Percentiles rank a stretch among this genome's conserved stretches.
phyloP scores from a whole-genome alignment of 768 basidiomycete genomes.

The Leccinum incarnatum region DNA sequence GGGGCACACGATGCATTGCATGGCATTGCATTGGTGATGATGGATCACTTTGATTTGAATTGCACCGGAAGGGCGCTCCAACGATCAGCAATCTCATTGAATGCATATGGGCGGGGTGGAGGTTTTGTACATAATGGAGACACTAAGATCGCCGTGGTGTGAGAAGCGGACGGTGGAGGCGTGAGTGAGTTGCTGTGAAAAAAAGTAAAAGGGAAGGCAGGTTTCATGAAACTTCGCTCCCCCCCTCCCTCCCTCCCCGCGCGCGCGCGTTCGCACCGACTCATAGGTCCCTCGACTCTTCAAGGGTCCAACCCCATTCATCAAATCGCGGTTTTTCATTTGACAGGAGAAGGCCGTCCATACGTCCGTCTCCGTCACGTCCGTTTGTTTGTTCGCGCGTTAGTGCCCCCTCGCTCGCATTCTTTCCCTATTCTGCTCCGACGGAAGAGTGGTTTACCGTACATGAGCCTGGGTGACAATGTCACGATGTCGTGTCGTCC shows the following conservation, averaged over 20 bases:
- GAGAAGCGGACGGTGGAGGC: constrained; percentile 16
- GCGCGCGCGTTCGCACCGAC: neutral
- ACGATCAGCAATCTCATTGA: neutral
- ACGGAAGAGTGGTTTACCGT: neutral
- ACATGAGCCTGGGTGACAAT: neutral
- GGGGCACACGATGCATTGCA: neutral
- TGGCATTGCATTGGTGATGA: neutral
- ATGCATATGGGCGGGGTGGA: neutral
- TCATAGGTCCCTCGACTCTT: neutral
- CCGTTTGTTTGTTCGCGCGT: neutral
- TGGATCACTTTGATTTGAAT: neutral
- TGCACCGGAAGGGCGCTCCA: neutral
- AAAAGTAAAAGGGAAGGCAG: neutral
- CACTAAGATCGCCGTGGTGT: constrained; percentile 26
- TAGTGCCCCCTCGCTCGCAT: constrained; percentile 5
- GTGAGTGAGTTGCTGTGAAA: constrained; percentile 8
- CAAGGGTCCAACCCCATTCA: neutral
- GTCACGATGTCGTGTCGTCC: neutral
- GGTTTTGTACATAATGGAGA: constrained; percentile 13
- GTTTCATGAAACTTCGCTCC: constrained; percentile 7
- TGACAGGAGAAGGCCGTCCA: constrained; percentile 13
- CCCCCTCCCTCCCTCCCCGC: neutral
- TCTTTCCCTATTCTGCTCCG: constrained; percentile 6
- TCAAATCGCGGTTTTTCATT: constrained; percentile 1
- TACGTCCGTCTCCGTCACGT: neutral